These are phyloP conservation scores for Saturnispora galanensis DNA, from an alignment of 805 yeast species.

Conservation along the genomic window DNA sequence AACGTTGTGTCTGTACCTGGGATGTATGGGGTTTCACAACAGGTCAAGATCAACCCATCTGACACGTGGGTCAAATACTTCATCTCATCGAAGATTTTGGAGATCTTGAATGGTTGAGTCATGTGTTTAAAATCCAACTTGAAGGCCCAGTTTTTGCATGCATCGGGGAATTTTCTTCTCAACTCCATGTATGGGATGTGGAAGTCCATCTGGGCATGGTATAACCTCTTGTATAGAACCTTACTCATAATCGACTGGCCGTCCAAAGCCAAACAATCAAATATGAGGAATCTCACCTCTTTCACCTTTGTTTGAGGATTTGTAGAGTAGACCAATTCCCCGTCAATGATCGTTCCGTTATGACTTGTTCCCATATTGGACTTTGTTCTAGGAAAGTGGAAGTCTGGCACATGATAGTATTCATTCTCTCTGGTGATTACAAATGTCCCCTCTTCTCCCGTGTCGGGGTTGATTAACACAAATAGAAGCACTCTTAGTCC, in stretches of 20 bases:
- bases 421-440: conserved; percentile 84
- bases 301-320: conserved; percentile 44
- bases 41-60: conserved; percentile 91
- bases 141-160: conserved; percentile 71
- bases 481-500: conserved; percentile 81
- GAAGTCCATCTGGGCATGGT: conserved; percentile 72
- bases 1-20: conserved; percentile 83
- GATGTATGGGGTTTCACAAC: conserved; percentile 77
- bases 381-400: conserved; percentile 64
- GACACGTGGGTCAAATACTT: conserved; percentile 74
- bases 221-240: conserved; percentile 71
- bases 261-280: conserved; percentile 83
- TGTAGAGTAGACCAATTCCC: conserved; percentile 76
- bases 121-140: conserved; percentile 79
- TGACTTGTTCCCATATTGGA: conserved; percentile 51
- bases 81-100: conserved; percentile 62
- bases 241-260: conserved; percentile 62
- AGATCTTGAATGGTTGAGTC: conserved; percentile 73
- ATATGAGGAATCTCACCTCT: conserved; percentile 73
- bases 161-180: conserved; percentile 61
- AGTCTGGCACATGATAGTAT: conserved; percentile 67
- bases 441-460: conserved; percentile 80
- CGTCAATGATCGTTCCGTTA: conserved; percentile 85
- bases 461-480: conserved; percentile 47
- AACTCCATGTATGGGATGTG: conserved; percentile 73